These are phyloP conservation scores for Aspergillus sp. DNA, from an alignment of 2,329 filamentous ascomycete species.

Conservation along the genomic window DNA sequence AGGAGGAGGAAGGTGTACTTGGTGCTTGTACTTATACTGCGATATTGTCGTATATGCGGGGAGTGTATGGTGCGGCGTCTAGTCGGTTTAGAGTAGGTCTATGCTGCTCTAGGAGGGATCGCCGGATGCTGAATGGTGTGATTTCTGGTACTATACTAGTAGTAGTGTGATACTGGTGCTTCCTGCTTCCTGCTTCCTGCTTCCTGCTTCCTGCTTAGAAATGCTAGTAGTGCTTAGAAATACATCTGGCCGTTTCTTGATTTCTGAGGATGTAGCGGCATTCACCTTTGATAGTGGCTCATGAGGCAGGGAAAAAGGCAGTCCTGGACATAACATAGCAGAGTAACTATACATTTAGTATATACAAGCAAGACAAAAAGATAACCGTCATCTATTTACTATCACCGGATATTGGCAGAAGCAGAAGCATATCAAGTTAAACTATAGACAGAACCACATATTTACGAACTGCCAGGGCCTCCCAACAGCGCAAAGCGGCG, in stretches of 20 bases:
- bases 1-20: too few relatives aligned
- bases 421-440: neutral
- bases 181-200: neutral
- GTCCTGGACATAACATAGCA: too few relatives aligned
- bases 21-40: too few relatives aligned
- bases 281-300: too few relatives aligned
- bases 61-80: too few relatives aligned
- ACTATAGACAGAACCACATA: neutral
- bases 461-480: slow-evolving; percentile 69
- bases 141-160: neutral
- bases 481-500: slow-evolving; percentile 91
- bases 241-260: too few relatives aligned
- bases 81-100: too few relatives aligned
- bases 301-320: too few relatives aligned
- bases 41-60: too few relatives aligned
- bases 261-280: too few relatives aligned
- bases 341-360: too few relatives aligned
- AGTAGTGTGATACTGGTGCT: neutral
- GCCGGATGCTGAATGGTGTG: neutral
- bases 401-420: slow-evolving; percentile 20
- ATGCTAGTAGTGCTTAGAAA: slow-evolving; percentile 1
- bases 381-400: slow-evolving; percentile 11
- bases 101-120: neutral
- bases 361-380: too few relatives aligned
- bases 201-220: slow-evolving; percentile 1